These are phyloP conservation scores for Micractinium sp. DNA, from an alignment of 139 green algal species.

Conservation along the genomic window DNA sequence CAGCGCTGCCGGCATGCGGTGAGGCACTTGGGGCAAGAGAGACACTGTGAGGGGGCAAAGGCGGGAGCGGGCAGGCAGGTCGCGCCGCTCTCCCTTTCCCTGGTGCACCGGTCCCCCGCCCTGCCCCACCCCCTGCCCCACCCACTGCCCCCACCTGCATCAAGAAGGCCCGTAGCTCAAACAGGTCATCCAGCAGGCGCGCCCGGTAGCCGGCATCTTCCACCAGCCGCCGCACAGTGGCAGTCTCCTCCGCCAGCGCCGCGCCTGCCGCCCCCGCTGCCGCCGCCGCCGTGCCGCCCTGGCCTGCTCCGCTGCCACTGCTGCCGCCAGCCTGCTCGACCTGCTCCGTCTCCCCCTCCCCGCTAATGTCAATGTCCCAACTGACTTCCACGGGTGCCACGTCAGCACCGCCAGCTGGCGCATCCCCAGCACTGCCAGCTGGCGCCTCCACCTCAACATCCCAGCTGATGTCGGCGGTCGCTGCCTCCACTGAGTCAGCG, in stretches of 20 bases:
- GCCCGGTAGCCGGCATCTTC: constrained; percentile 36
- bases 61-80: too few species aligned
- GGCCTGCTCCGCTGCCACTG: background rate
- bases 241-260: background rate
- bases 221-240: constrained; percentile 27
- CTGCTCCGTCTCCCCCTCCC: constrained; percentile 35
- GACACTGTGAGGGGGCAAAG: too few species aligned
- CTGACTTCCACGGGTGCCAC: constrained; percentile 37
- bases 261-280: background rate
- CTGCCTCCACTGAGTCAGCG: background rate
- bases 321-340: too few species aligned
- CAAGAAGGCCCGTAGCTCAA: constrained; percentile 49
- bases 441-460: constrained; percentile 43
- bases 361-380: constrained; percentile 73
- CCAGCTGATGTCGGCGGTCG: constrained; percentile 51
- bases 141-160: background rate
- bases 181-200: constrained; percentile 42
- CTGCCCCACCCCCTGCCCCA: background rate
- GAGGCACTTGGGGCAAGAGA: too few species aligned
- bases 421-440: background rate
- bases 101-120: too few species aligned
- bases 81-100: too few species aligned
- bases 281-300: background rate
- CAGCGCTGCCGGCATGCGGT: too few species aligned
- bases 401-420: background rate